phyloP scores from a whole-genome alignment of 176 grass and related monocot genomes.

The Hordeum vulgare region MorexV3_pseudomolecules_assembly NC_058522.1:502572965-502573464 shows the following conservation, averaged over 20 bases:
- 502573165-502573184: not conserved
- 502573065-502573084: not conserved
- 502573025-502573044: not conserved
- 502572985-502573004: not conserved
- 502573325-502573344: constrained; percentile 73
- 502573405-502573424: constrained; percentile 10
- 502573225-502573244: constrained; percentile 58
- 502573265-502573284: constrained; percentile 63
- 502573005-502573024: not conserved
- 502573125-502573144: not conserved
- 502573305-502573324: constrained; percentile 86
- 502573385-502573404: constrained; percentile 76
- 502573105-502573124: too few species aligned
- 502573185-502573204: constrained; percentile 19
- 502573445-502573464: constrained; percentile 73
- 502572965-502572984: not conserved
- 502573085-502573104: not conserved
- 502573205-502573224: constrained; percentile 72
- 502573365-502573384: constrained; percentile 89
- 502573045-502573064: not conserved
- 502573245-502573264: constrained; percentile 47
- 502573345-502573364: constrained; percentile 83
- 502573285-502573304: constrained; percentile 72
- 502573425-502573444: constrained; percentile 47
- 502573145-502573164: not conserved